Base-by-base conservation (phyloP, 352 stramenopile species). In the Phytopythium boreale region DNA sequence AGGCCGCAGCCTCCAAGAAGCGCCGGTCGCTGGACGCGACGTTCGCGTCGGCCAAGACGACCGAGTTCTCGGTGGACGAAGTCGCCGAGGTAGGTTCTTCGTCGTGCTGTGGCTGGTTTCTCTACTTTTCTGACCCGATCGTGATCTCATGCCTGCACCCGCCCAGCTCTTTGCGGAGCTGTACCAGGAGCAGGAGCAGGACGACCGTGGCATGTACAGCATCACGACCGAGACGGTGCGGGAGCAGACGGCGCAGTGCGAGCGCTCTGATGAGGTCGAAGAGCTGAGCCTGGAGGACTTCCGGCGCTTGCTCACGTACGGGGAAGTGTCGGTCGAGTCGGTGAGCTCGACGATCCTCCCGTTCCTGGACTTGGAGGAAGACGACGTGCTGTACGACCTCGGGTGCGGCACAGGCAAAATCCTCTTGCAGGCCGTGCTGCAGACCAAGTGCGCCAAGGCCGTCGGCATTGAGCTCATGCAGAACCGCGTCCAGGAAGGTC, bases 381-480 rank as follows among this genome's bases (percentile, higher is more conserved):
- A 88, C 64, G 86, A 95, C 59, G 77, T 95, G 37, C 92, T 95
- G 57, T 95, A 92, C 58, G 86, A 95, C 61, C 72, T 95, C 31
- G 86, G 86, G 15, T 95, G 86, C 49, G 86, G 86, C 47, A 91
- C 84, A 8, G 86, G 86, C 44, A 92, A 93, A 67, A 89, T 95
- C 58, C 68, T 95, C 47, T 70, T 92, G 29, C 84, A 95, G 63
- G 80, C 76, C 15, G 76, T 80, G 52, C 69, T 95, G 29, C 75
- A 95, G 65, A 95, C 86, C 22, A 70, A 74, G 15, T 92, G 84
- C 62, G 70, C 68, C 47, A 68, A 79, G n/a, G 66, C 80, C n/a
- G 84, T 86, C 31, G 86, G 84, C 49, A 91, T 95, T 9, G 86
- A 95, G 50, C 79, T 95, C 34, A 95, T 95, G 86, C 74, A 91